Conservation (phyloP, 2,329 filamentous ascomycete genomes). For the Anisogramma anomala region DNA sequence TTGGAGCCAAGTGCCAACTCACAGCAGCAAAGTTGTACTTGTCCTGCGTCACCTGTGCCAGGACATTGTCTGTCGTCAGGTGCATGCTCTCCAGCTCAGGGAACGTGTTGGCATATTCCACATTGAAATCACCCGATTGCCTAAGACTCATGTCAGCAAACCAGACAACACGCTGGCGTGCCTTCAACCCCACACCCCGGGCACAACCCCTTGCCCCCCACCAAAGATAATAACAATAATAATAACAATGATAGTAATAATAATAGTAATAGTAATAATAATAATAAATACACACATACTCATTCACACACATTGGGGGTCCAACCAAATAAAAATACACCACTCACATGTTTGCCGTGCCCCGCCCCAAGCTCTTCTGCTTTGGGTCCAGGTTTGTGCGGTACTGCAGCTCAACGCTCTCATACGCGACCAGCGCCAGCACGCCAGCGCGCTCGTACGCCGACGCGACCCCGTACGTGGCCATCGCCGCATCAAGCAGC, state of each 20-base stretch:
- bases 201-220: no score
- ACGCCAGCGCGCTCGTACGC: slow-evolving; percentile 56
- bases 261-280: no score
- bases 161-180: no score
- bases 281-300: no score
- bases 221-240: no score
- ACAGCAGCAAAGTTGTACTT: slow-evolving; percentile 40
- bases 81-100: slow-evolving; percentile 24
- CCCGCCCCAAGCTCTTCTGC: slow-evolving; percentile 40
- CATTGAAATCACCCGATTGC: slow-evolving; percentile 29
- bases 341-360: slow-evolving; percentile 33
- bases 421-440: slow-evolving; percentile 60
- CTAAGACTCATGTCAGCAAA: no score
- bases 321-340: background rate
- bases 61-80: slow-evolving; percentile 25
- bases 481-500: slow-evolving; percentile 44
- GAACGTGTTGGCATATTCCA: slow-evolving; percentile 34
- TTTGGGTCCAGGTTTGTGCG: slow-evolving; percentile 50
- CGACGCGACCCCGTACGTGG: slow-evolving; percentile 42
- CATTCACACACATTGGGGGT: no score
- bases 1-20: background rate
- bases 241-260: no score
- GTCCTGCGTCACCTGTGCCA: slow-evolving; percentile 34
- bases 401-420: slow-evolving; percentile 58
- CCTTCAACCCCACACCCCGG: no score